Percentiles rank a stretch among this genome's conserved stretches.
These are phyloP conservation scores for Tubosaeta sp. DNA, from an alignment of 768 basidiomycete genomes.

Conservation along the genomic window DNA sequence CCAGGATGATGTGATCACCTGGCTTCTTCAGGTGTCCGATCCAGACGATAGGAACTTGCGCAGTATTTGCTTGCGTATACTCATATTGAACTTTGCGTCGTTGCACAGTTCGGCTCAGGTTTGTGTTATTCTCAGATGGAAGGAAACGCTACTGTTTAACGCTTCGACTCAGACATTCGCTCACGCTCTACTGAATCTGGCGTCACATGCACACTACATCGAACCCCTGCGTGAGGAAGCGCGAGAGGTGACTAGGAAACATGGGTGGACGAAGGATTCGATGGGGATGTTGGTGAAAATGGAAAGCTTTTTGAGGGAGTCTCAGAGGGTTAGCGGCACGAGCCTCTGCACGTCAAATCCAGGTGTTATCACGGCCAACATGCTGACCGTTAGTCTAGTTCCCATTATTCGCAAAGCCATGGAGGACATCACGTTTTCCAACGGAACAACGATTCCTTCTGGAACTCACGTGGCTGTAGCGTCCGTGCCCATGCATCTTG, in stretches of 20 bases:
- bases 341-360: slow-evolving; percentile 26
- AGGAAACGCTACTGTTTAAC: background rate
- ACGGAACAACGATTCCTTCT: slow-evolving; percentile 35
- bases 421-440: slow-evolving; percentile 30
- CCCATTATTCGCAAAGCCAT: slow-evolving; percentile 33
- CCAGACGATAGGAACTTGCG: slow-evolving; percentile 26
- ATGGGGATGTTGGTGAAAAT: slow-evolving; percentile 34
- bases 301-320: slow-evolving; percentile 44
- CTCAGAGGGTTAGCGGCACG: slow-evolving; percentile 33
- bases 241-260: slow-evolving; percentile 25
- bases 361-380: background rate
- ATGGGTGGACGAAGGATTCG: slow-evolving; percentile 33
- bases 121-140: slow-evolving; percentile 1
- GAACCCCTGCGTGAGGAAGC: slow-evolving; percentile 40
- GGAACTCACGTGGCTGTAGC: slow-evolving; percentile 37
- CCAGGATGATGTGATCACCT: slow-evolving; percentile 38
- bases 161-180: slow-evolving; percentile 26
- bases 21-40: slow-evolving; percentile 36
- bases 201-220: slow-evolving; percentile 36
- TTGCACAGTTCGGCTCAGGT: slow-evolving; percentile 35
- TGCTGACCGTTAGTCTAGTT: slow-evolving; percentile 18
- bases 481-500: slow-evolving; percentile 32
- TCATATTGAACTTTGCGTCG: slow-evolving; percentile 36
- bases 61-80: slow-evolving; percentile 30
- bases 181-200: slow-evolving; percentile 39